Conservation (phyloP, 306 rosid species). For the Ormosia semicastrata region DNA sequence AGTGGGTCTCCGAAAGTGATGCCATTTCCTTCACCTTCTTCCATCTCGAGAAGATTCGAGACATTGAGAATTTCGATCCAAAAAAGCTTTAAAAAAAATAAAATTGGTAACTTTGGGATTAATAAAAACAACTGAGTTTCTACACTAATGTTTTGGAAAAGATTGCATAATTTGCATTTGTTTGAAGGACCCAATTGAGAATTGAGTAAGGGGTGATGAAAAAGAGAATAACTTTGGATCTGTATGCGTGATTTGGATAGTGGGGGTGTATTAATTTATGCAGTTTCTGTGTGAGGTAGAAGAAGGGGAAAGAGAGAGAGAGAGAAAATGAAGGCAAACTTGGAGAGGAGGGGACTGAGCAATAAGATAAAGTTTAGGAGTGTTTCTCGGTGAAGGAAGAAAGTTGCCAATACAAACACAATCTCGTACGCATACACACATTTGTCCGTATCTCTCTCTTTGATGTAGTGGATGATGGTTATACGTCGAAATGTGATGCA, state of each 20-base stretch:
- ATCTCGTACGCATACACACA: conserved; percentile 7
- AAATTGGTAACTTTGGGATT: conserved; percentile 6
- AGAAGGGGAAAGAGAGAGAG: neutral
- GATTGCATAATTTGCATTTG: neutral
- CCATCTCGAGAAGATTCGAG: conserved; percentile 66
- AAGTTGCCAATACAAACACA: conserved; percentile 9
- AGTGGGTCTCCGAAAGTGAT: conserved; percentile 31
- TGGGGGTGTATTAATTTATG: conserved; percentile 12
- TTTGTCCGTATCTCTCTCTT: conserved; percentile 10
- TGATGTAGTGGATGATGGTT: conserved; percentile 10
- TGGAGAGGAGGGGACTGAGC: conserved; percentile 40
- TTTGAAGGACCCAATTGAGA: conserved; percentile 19
- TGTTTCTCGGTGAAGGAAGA: conserved; percentile 31
- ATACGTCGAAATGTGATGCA: neutral
- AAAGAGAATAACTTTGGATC: conserved; percentile 38
- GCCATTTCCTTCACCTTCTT: conserved; percentile 48
- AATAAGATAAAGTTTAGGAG: conserved; percentile 44
- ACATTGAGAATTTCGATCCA: conserved; percentile 37
- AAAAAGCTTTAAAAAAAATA: neutral
- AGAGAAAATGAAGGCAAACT: conserved; percentile 23
- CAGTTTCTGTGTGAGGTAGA: neutral
- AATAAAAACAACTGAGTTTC: neutral
- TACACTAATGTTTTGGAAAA: neutral
- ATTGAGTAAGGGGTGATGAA: neutral
- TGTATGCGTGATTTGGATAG: neutral